These are phyloP conservation scores for Ophiostoma sp. DNA, from an alignment of 2,329 filamentous ascomycete species.

Conservation along the genomic window DNA sequence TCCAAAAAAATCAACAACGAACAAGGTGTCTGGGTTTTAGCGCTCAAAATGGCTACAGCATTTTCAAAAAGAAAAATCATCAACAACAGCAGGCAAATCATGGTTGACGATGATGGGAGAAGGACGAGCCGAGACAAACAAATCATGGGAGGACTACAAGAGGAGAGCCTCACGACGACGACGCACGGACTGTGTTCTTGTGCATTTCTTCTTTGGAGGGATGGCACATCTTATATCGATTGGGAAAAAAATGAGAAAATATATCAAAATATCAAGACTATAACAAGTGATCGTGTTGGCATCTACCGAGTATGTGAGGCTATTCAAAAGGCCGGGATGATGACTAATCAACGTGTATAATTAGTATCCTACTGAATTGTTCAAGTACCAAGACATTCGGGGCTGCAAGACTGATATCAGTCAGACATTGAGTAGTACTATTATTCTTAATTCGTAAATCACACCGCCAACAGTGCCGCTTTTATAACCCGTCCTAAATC, in stretches of 20 bases:
- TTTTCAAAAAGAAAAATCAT: conserved; percentile 9
- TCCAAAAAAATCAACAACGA: conserved; percentile 18
- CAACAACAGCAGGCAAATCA: neutral
- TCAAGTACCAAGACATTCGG: neutral
- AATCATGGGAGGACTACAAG: neutral
- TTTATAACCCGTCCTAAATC: neutral
- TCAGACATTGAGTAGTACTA: neutral
- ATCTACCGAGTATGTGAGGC: neutral
- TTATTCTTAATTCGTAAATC: neutral
- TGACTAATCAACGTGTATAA: neutral
- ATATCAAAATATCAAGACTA: neutral
- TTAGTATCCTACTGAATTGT: too few relatives aligned
- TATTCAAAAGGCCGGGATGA: neutral
- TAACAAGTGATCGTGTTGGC: neutral
- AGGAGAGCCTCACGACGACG: neutral
- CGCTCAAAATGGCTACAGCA: conserved; percentile 19
- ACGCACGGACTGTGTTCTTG: neutral
- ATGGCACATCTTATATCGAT: neutral
- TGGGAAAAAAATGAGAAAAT: conserved; percentile 6
- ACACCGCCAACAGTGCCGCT: neutral
- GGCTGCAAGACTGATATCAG: neutral
- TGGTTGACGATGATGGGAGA: conserved; percentile 4
- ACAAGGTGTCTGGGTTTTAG: conserved; percentile 17
- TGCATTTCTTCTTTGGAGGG: neutral
- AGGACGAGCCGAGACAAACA: neutral